Evolutionary conservation across 2,329 filamentous ascomycete genomes (phyloP).

Genomic region (Curvularia spicifera): DNA sequence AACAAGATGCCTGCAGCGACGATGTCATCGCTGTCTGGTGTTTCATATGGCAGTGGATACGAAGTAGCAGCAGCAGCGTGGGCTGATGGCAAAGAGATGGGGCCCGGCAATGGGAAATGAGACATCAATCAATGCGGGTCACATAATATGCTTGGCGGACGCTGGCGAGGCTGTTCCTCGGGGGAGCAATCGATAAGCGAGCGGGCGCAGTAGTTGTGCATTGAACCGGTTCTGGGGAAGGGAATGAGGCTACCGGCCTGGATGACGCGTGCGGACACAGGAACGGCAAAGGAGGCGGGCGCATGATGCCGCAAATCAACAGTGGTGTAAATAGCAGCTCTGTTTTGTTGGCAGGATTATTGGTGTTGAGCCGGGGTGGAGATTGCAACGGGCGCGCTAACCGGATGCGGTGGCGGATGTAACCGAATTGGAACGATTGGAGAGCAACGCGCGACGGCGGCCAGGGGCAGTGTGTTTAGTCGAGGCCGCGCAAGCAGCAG

Average conservation of each 20-base stretch:
- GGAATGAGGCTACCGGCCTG: slow-evolving; percentile 7
- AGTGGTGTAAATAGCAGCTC: slow-evolving; percentile 9
- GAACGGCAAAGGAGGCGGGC: slow-evolving; percentile 8
- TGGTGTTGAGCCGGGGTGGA: slow-evolving; percentile 11
- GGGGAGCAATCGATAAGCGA: slow-evolving; percentile 20
- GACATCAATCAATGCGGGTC: slow-evolving; percentile 18
- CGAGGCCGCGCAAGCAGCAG: slow-evolving; percentile 18
- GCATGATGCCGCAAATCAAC: slow-evolving; percentile 1
- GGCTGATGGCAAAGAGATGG: slow-evolving; percentile 1
- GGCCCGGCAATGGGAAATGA: slow-evolving; percentile 16
- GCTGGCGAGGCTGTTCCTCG: slow-evolving; percentile 18
- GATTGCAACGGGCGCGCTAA: slow-evolving; percentile 19
- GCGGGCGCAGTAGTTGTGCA: slow-evolving; percentile 1
- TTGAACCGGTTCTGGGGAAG: background rate
- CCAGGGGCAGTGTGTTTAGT: slow-evolving; percentile 11
- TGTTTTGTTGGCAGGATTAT: slow-evolving; percentile 8
- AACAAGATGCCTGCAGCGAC: slow-evolving; percentile 2
- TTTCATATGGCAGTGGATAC: slow-evolving; percentile 7
- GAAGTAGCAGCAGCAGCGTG: slow-evolving; percentile 4
- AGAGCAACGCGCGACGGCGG: slow-evolving; percentile 8
- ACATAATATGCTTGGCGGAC: slow-evolving; percentile 20
- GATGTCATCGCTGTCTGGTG: slow-evolving; percentile 5
- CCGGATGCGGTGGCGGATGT: slow-evolving; percentile 6
- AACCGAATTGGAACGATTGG: slow-evolving; percentile 18
- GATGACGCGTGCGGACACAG: background rate